These are phyloP conservation scores for Friedmanniomyces endolithicus DNA, from an alignment of 495 filamentous ascomycete genomes.

Conservation along the genomic window DNA sequence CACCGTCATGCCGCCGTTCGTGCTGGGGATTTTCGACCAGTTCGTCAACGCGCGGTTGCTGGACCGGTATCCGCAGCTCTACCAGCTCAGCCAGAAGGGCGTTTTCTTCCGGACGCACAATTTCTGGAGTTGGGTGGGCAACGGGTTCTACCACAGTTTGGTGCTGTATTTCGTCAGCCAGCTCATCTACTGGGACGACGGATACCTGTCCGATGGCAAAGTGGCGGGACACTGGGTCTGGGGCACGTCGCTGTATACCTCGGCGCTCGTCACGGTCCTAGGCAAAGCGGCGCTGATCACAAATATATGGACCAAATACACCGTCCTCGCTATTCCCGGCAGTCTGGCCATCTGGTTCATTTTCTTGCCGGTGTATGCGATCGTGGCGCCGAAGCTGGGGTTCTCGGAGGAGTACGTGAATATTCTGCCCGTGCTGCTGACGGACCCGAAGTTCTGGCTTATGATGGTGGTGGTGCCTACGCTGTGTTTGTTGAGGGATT, in stretches of 20 bases:
- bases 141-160: conserved; percentile 92
- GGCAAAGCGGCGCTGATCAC: conserved; percentile 91
- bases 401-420: conserved; percentile 79
- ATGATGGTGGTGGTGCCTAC: conserved; percentile 68
- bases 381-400: conserved; percentile 69
- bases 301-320: conserved; percentile 98
- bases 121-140: conserved; percentile 83
- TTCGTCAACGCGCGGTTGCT: conserved; percentile 93
- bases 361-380: conserved; percentile 84
- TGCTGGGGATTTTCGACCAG: conserved; percentile 94
- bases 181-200: conserved; percentile 67
- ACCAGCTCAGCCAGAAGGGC: conserved; percentile 83
- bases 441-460: conserved; percentile 76
- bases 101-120: conserved; percentile 84
- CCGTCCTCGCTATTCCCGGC: conserved; percentile 88
- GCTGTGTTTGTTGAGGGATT: conserved; percentile 79
- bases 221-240: conserved; percentile 93
- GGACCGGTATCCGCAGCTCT: conserved; percentile 94
- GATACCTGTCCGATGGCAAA: conserved; percentile 60
- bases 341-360: conserved; percentile 83
- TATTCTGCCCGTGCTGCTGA: conserved; percentile 66
- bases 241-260: conserved; percentile 84
- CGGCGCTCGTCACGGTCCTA: conserved; percentile 80
- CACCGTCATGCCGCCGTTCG: conserved; percentile 85
- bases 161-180: conserved; percentile 76